Base-by-base conservation (phyloP, 306 rosid genomes). In the Prosopis cineraria region DNA sequence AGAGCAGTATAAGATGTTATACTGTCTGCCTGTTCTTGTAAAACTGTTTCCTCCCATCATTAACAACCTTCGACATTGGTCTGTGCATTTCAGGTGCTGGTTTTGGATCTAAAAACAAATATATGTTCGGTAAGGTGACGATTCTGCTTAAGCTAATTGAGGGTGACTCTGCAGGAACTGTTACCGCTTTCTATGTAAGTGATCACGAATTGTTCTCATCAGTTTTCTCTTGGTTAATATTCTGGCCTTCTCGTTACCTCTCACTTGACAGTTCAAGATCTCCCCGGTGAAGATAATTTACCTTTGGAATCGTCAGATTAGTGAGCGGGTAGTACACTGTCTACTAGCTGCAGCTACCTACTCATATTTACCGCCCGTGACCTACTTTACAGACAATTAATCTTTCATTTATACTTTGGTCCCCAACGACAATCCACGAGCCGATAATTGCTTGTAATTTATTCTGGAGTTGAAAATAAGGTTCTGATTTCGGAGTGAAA, bases 161-260 rank as follows among this genome's bases (percentile, higher is more conserved):
- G 77, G 99, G 98, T 10, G 97, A 95, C 76, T 95, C 98, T 44
- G 96, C 98, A 9, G 97, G 98, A 81, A 92, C 98, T 24, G 98
- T 95, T 11, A 91, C 98, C 27, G 98, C 99, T 64, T 95, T 87
- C 84, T 95, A 92, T 81, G 99, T 91, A 74, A 93, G 98, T 78
- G 16, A 60, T 24, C 3, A 55, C 25, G 4, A 29, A 33, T 11
- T 11, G 44, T 31, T 30, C 19, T 45, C 13, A 34, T 19, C 41
- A 16, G 22, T 29, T 27, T 58, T 25, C 22, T 30, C 11, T 17
- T 1, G 6, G 2, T 20, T 7, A 33, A 1, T 56, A 4, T 56
- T 39, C 7, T 17, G 70, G 55, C n/a, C n/a, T n/a, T n/a, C n/a
- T n/a, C n/a, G n/a, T 22, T n/a, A n/a, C 33, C 36, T 59, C 27